Evolutionary conservation across 1,139 yeast genomes (phyloP), one percentile per base, ranked within the genome.

Genomic region (Pichia sp.): DNA sequence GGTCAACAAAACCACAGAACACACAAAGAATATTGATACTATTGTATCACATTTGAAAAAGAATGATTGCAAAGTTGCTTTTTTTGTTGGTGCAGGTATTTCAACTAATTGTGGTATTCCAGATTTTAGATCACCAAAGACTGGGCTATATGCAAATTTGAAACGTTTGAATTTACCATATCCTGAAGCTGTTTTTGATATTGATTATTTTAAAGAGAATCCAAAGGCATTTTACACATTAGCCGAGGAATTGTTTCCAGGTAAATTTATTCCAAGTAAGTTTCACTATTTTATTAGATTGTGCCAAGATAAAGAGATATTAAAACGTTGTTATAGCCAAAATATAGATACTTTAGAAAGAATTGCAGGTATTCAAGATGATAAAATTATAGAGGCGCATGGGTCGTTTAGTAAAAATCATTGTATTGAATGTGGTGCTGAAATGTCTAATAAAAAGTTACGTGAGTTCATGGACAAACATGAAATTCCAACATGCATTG

Each of bases 101-200:
- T 87, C 96, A 6, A 90, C 97, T 0, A 73, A 85, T 1, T 90
- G 95, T 32, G 97, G 97, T 1, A 90, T 90, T 42, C 98, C 97
- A 0, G 97, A 92, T 62, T 92, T 92, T 63, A 72, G 97, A 56
- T 82, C 95, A 20, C 97, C 97, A 0, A 77, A 81, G 44, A 90
- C 97, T 0, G 98, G 98, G 0, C 72, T 90, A 9, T 90, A 90
- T 60, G 79, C 90, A 54, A 90, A 92, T 62, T 69, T 92, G 48
- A 77, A 85, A 40, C 74, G 79, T 53, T 69, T 90, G 37, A 73
- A 86, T 40, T 70, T 90, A 42, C 97, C 97, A 6, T 89, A 79
- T 61, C 94, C 97, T 0, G 98, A 90, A 64, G 97, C 97, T 0
- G 96, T 92, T 1, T 92, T 90, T 64, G 97, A 89, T 61, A 83